Evolutionary conservation across 257 asterid species (phyloP).

Genomic region (Nicotiana attenuata): DNA sequence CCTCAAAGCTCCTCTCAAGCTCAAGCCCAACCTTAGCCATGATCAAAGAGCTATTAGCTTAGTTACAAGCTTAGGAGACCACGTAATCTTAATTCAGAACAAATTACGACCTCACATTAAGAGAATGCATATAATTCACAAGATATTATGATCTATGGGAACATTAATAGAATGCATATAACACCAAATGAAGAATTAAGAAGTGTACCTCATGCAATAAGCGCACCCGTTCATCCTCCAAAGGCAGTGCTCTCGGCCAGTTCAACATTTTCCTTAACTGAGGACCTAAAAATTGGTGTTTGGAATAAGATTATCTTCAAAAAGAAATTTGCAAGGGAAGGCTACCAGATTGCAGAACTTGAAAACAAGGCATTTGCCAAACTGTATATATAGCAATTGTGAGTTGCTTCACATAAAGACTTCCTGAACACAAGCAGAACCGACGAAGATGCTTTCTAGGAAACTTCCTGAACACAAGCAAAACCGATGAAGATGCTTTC

Average conservation of each 20-base stretch:
- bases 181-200: background rate
- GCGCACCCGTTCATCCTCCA: slow-evolving; percentile 96
- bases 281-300: slow-evolving; percentile 53
- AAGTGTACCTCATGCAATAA: slow-evolving; percentile 77
- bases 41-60: slow-evolving; percentile 14
- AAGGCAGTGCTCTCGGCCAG: slow-evolving; percentile 89
- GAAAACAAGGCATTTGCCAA: background rate
- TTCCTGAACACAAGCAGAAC: background rate
- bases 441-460: background rate
- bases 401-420: background rate
- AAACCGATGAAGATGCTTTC: background rate
- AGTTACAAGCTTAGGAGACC: background rate
- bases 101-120: too few species aligned
- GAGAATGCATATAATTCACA: too few species aligned
- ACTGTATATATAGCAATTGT: background rate
- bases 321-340: background rate
- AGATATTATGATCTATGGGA: too few species aligned
- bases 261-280: slow-evolving; percentile 77
- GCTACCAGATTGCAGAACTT: background rate
- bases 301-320: too few species aligned
- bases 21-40: slow-evolving; percentile 72
- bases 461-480: background rate
- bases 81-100: too few species aligned
- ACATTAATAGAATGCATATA: too few species aligned
- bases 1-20: slow-evolving; percentile 83